These are phyloP conservation scores for Ichthyophthirius multifiliis DNA, from an alignment of 169 alveolate species.

Conservation along the genomic window DNA sequence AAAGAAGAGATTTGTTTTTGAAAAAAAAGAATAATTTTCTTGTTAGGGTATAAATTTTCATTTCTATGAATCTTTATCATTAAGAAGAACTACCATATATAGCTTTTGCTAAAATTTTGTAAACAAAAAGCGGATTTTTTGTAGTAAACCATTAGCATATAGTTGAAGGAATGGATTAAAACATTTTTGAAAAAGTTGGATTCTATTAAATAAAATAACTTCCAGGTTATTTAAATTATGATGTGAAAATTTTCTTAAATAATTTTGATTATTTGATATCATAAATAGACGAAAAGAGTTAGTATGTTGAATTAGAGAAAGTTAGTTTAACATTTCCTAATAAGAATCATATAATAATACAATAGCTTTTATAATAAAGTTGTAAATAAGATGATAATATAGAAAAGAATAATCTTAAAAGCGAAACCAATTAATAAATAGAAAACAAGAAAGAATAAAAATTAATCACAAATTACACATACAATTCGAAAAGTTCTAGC, in stretches of 20 bases:
- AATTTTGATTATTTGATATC: background rate
- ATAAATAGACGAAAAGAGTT: background rate
- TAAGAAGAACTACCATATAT: background rate
- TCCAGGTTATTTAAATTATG: background rate
- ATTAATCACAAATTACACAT: background rate
- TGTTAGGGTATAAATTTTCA: background rate
- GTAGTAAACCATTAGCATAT: background rate
- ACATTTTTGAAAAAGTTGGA: background rate
- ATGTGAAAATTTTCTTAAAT: background rate
- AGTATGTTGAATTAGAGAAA: background rate
- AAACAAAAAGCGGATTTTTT: background rate
- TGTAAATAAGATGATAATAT: background rate
- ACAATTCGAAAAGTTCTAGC: background rate
- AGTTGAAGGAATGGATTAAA: background rate
- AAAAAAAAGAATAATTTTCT: background rate
- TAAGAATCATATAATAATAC: background rate
- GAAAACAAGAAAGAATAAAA: background rate
- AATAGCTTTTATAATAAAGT: background rate
- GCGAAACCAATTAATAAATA: background rate
- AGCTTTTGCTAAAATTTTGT: background rate
- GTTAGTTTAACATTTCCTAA: background rate
- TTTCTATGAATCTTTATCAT: background rate
- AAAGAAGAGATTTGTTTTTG: background rate
- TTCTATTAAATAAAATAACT: background rate
- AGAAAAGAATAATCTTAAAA: background rate